A percentile compares a stretch with the other conserved stretches of the same genome.
Conservation (phyloP, 257 asterid species). For the Fraxinus anomala region DNA sequence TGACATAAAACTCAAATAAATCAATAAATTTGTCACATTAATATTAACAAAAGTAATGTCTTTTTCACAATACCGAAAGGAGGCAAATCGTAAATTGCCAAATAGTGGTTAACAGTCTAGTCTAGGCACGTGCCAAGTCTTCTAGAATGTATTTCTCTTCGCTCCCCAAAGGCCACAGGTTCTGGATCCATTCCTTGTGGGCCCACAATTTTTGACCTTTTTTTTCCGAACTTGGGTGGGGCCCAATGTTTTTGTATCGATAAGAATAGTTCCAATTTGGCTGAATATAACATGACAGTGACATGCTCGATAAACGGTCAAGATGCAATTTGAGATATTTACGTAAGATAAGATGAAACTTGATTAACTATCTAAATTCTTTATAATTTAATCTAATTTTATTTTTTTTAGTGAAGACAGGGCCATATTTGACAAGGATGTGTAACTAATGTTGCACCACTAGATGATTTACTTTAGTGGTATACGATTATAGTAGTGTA, state of each 20-base stretch:
- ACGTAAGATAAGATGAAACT: neutral
- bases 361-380: neutral
- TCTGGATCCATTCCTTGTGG: neutral
- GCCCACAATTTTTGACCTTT: neutral
- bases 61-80: neutral
- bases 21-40: neutral
- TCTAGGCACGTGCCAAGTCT: slow-evolving; percentile 22
- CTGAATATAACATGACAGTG: neutral
- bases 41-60: neutral
- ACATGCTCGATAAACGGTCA: neutral
- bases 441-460: slow-evolving; percentile 22
- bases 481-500: neutral
- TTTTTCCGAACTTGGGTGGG: neutral
- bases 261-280: neutral
- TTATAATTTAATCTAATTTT: neutral
- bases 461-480: neutral
- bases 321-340: neutral
- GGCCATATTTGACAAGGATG: neutral
- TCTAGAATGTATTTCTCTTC: slow-evolving; percentile 42
- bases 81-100: neutral
- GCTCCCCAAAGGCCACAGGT: neutral
- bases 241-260: neutral
- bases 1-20: neutral
- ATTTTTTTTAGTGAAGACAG: neutral
- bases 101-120: neutral